phyloP scores from a whole-genome alignment of 2,329 filamentous ascomycete species.

The Sclerotinia subarctica region DNA sequence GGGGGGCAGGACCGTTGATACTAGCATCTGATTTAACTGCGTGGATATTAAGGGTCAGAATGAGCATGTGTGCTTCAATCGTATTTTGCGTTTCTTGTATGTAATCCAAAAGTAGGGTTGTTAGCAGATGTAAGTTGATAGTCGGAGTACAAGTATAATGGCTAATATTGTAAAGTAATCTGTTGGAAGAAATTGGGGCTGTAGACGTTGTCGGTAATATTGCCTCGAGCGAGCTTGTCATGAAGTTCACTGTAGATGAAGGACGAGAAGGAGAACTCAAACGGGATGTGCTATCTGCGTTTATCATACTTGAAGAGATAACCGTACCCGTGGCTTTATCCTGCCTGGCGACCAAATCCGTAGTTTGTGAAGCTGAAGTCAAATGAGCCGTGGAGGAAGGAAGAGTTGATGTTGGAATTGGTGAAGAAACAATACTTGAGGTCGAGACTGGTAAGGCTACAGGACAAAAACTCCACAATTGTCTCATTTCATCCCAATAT shows the following conservation, averaged over 20 bases:
- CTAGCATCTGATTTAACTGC: slow-evolving; percentile 46
- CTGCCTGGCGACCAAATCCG: slow-evolving; percentile 7
- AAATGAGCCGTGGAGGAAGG: slow-evolving; percentile 23
- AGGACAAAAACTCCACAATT: slow-evolving; percentile 60
- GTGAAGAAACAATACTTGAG: not conserved
- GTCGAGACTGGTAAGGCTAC: slow-evolving; percentile 37
- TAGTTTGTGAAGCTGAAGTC: slow-evolving; percentile 9
- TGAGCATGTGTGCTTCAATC: slow-evolving; percentile 51
- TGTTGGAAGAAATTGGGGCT: slow-evolving; percentile 25
- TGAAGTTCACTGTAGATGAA: not conserved
- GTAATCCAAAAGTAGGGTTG: slow-evolving; percentile 51
- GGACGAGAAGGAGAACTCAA: not conserved
- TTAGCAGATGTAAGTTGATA: slow-evolving; percentile 50
- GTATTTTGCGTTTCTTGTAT: slow-evolving; percentile 52
- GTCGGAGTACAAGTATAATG: slow-evolving; percentile 52
- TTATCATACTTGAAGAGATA: not conserved
- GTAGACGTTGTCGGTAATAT: slow-evolving; percentile 25
- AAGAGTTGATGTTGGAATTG: slow-evolving; percentile 21
- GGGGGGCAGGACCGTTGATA: slow-evolving; percentile 44
- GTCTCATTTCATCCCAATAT: slow-evolving; percentile 58
- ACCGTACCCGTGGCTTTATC: not conserved
- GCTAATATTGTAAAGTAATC: slow-evolving; percentile 48
- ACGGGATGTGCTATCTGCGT: not conserved
- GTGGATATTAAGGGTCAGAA: slow-evolving; percentile 58
- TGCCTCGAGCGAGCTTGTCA: slow-evolving; percentile 27